Base-by-base conservation (phyloP, 805 yeast genomes). In the Candida glaebosa region DNA sequence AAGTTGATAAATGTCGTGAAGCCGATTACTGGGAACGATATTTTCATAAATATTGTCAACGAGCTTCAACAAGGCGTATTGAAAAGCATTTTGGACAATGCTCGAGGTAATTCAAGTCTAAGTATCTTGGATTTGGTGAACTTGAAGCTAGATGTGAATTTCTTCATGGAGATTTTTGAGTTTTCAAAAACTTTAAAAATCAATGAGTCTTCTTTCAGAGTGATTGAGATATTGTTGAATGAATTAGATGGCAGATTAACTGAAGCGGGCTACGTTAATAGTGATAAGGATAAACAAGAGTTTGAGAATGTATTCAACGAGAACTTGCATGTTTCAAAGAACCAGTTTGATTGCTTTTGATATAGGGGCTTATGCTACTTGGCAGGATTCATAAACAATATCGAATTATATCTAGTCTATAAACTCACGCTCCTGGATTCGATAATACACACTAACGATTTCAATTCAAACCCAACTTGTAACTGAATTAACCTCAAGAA, bases 101-200 rank as follows among this genome's bases (percentile, higher is more conserved):
- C 65, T 22, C 47, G 74, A 37, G 45, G 38, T 8, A 37, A 40
- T 26, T 35, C 38, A n/a, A 48, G 32, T 42, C 48, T 39, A 10
- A 19, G 22, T 12, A 18, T 26, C 12, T 31, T 39, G 39, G 58
- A 54, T 26, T 46, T 61, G 22, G 52, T 61, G 10, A 66, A 65
- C 38, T 48, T 67, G 37, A 63, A 61, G 42, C 53, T 69, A 18
- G 73, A 68, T 43, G 56, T 61, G 18, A 61, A 61, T 41, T 69
- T 68, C 38, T 61, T 68, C 41, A 59, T 61, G 45, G 69, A 64
- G 44, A 59, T 69, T 0, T 69, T 69, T 41, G 73, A 67, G 37
- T 52, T 57, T 6, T 61, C 69, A 12, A 56, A 57, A 16, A 40
- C 59, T 2, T 58, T 67, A 38, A 56, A 54, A 35, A 54, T 69